These are phyloP conservation scores for Nephromyces sp. DNA, from an alignment of 169 alveolate genomes.

Conservation along the genomic window DNA sequence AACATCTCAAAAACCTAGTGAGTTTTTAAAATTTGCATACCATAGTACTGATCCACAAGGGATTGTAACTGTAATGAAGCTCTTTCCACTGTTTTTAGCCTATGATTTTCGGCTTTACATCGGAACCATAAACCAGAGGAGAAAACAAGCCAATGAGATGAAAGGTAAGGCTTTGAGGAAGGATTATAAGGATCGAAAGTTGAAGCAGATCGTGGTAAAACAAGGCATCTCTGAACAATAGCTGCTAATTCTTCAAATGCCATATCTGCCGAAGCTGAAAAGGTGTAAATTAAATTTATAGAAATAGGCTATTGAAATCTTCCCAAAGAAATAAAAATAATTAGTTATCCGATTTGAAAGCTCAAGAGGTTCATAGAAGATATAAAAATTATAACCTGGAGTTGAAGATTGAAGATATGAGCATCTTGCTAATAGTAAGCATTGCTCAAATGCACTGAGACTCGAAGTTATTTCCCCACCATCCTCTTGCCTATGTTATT, in stretches of 20 bases:
- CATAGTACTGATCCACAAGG: constrained; percentile 31
- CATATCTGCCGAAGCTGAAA: background rate
- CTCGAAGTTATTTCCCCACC: no score
- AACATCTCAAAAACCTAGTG: no score
- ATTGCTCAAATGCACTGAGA: constrained; percentile 21
- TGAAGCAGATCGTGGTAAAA: background rate
- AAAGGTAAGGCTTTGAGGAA: constrained; percentile 2
- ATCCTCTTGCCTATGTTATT: no score
- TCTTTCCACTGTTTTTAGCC: constrained; percentile 32
- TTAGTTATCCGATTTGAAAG: no score
- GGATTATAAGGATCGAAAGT: background rate
- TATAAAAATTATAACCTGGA: constrained; percentile 2
- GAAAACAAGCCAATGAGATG: constrained; percentile 34
- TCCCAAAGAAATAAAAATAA: background rate
- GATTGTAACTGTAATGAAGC: constrained; percentile 41
- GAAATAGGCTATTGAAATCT: background rate
- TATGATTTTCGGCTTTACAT: constrained; percentile 31
- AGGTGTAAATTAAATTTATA: background rate
- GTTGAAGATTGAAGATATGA: background rate
- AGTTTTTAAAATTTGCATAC: no score
- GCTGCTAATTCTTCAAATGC: constrained; percentile 10
- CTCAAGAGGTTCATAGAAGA: background rate
- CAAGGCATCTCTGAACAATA: constrained; percentile 4
- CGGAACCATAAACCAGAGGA: constrained; percentile 37
- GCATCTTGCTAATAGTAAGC: constrained; percentile 8